Evolutionary conservation across 179 eudicot genomes (phyloP).

Genomic region (Carnegiea gigantea): DNA sequence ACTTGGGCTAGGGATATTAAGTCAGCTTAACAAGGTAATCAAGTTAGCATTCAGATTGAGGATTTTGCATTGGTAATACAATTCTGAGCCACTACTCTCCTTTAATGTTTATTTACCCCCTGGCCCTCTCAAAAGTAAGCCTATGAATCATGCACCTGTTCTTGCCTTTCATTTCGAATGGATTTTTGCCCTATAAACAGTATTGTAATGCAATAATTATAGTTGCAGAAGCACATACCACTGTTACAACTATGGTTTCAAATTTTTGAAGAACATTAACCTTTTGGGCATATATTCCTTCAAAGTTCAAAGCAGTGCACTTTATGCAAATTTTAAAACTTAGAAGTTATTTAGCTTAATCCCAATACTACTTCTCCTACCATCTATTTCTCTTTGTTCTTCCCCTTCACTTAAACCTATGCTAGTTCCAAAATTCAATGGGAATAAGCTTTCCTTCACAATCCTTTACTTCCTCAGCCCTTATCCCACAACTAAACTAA

Average conservation of each 20-base stretch:
- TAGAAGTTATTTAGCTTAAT: not conserved
- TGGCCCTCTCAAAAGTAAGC: not conserved
- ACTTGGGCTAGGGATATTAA: not conserved
- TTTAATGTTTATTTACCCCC: not conserved
- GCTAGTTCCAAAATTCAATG: constrained; percentile 1
- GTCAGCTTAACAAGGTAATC: not conserved
- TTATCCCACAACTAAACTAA: not conserved
- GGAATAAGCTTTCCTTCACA: not conserved
- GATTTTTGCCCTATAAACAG: not conserved
- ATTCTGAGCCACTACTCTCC: not conserved
- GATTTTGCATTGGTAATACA: not conserved
- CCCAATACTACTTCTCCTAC: not conserved
- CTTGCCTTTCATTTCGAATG: not conserved
- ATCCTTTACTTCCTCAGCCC: not conserved
- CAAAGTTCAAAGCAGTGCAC: not conserved
- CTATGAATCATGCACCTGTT: not conserved
- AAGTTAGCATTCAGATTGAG: not conserved
- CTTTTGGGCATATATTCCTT: not conserved
- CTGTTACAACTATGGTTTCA: not conserved
- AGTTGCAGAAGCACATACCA: too few species aligned
- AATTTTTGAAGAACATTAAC: too few species aligned
- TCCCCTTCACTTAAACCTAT: not conserved
- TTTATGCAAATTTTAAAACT: not conserved
- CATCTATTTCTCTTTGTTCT: too few species aligned
- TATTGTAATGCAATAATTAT: not conserved